Conservation (phyloP, 2,329 filamentous ascomycete genomes). For the Colletotrichum noveboracense region DNA sequence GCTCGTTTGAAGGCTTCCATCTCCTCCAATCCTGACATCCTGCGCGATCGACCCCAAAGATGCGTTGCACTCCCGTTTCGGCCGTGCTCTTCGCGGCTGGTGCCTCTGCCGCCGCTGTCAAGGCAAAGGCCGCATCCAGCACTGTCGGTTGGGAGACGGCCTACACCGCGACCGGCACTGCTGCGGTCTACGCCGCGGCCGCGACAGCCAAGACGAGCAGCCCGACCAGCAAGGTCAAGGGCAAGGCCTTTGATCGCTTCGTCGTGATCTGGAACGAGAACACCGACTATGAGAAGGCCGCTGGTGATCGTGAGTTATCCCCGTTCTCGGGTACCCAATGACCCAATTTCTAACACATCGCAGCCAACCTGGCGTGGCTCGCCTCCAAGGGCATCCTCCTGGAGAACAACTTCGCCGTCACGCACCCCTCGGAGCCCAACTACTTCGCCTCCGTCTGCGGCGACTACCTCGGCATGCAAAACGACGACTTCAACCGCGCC, state of each 20-base stretch:
- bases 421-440: constrained; percentile 72
- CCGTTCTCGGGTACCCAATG: background rate
- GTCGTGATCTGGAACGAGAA: constrained; percentile 82
- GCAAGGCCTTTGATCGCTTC: constrained; percentile 75
- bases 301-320: constrained; percentile 51
- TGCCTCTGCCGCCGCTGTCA: constrained; percentile 27
- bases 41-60: background rate
- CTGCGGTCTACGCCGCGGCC: constrained; percentile 58
- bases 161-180: constrained; percentile 57
- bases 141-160: constrained; percentile 36
- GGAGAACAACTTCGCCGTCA: constrained; percentile 53
- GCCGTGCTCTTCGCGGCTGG: constrained; percentile 30
- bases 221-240: constrained; percentile 68
- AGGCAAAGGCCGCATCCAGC: background rate
- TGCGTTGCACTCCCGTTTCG: background rate
- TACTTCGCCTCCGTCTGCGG: constrained; percentile 67
- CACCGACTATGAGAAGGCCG: constrained; percentile 70
- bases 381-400: constrained; percentile 35
- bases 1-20: background rate
- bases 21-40: background rate
- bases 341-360: background rate
- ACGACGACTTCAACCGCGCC: constrained; percentile 64
- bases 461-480: constrained; percentile 67
- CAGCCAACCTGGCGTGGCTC: constrained; percentile 31
- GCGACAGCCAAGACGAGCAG: constrained; percentile 66